phyloP scores from a whole-genome alignment of 805 yeast genomes.

The Soucietia sequanensis region DNA sequence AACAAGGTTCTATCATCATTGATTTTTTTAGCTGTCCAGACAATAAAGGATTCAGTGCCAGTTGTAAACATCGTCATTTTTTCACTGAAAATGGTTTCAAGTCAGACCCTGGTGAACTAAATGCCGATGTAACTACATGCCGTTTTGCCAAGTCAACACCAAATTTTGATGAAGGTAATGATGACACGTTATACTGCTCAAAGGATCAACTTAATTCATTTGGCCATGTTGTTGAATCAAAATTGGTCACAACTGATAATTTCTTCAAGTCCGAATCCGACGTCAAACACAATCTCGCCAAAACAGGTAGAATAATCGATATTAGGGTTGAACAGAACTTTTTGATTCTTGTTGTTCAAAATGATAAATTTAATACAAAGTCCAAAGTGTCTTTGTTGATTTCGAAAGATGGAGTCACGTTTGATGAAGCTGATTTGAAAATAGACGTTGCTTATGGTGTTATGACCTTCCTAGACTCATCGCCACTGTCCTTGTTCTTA shows the following conservation, averaged over 20 bases:
- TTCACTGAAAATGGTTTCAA: constrained; percentile 46
- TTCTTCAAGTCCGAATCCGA: constrained; percentile 37
- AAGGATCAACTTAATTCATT: constrained; percentile 34
- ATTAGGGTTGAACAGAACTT: constrained; percentile 41
- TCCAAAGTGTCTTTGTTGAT: constrained; percentile 41
- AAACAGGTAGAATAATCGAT: constrained; percentile 29
- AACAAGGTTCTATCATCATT: constrained; percentile 33
- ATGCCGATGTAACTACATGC: constrained; percentile 26
- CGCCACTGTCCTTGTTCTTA: constrained; percentile 34
- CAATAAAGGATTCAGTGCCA: constrained; percentile 12
- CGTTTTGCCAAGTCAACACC: constrained; percentile 29
- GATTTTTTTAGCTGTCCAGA: constrained; percentile 26
- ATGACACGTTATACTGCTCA: constrained; percentile 32
- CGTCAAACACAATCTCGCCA: constrained; percentile 23
- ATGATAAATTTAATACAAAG: constrained; percentile 41
- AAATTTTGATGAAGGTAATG: constrained; percentile 16
- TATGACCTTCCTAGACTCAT: constrained; percentile 36
- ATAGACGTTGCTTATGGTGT: constrained; percentile 35
- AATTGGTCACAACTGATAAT: constrained; percentile 41
- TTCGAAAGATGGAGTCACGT: constrained; percentile 46
- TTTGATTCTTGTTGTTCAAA: constrained; percentile 36
- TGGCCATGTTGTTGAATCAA: constrained; percentile 38
- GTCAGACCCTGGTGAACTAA: constrained; percentile 31
- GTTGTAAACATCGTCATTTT: constrained; percentile 27
- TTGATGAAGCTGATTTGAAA: constrained; percentile 40